These are phyloP conservation scores for Boletus sp. DNA, from an alignment of 768 basidiomycete genomes.

Conservation along the genomic window DNA sequence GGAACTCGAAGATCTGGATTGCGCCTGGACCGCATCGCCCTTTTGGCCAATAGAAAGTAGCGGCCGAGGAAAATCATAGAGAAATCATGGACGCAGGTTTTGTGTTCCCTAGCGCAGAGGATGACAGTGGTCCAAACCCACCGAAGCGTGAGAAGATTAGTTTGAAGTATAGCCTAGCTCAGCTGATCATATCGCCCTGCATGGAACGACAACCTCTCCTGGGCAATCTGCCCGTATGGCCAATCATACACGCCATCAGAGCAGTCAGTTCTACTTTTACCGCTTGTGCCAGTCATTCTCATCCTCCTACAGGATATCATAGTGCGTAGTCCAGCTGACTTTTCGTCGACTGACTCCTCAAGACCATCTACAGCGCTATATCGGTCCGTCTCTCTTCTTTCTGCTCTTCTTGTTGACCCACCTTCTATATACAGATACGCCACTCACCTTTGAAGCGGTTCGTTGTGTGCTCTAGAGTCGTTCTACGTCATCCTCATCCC, in stretches of 20 bases:
- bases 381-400: constrained; percentile 45
- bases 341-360: constrained; percentile 3
- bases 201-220: constrained; percentile 42
- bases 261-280: constrained; percentile 36
- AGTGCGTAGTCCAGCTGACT: constrained; percentile 35
- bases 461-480: constrained; percentile 23
- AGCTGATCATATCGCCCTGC: neutral
- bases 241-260: constrained; percentile 78
- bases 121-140: too few relatives aligned
- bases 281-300: neutral
- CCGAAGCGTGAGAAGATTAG: neutral
- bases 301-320: constrained; percentile 53
- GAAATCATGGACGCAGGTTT: too few relatives aligned
- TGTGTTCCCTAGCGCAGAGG: too few relatives aligned
- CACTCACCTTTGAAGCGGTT: constrained; percentile 78
- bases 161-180: neutral
- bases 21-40: too few relatives aligned
- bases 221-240: constrained; percentile 67
- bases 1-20: too few relatives aligned
- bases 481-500: constrained; percentile 7
- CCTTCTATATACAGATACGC: constrained; percentile 59
- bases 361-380: constrained; percentile 54
- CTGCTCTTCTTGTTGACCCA: constrained; percentile 1
- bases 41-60: too few relatives aligned
- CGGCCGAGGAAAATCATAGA: too few relatives aligned